Percentiles rank a stretch among this genome's conserved stretches.
Evolutionary conservation across 257 asterid genomes (phyloP).

Genomic region (Scutellaria minor): DNA sequence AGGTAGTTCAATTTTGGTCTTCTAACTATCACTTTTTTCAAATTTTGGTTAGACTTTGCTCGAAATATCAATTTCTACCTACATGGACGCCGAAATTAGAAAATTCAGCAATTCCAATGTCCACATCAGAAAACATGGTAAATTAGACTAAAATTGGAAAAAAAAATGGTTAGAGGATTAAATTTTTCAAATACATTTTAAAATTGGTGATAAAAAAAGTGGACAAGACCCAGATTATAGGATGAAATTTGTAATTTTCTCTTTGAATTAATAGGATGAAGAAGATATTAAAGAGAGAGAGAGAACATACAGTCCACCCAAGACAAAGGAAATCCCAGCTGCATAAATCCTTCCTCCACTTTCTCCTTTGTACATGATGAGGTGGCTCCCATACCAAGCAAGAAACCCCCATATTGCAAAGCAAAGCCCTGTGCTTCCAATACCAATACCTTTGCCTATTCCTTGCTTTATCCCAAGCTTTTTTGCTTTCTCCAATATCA

Average conservation of each 20-base stretch:
- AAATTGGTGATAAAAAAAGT: background rate
- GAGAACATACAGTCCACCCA: constrained; percentile 83
- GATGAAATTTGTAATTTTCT: too few relatives aligned
- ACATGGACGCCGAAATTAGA: too few relatives aligned
- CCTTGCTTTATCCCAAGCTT: constrained; percentile 85
- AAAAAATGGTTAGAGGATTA: too few relatives aligned
- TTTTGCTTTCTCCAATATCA: constrained; percentile 57
- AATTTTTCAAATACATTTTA: too few relatives aligned
- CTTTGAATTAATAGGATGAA: background rate
- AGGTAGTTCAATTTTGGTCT: too few relatives aligned
- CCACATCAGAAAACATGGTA: too few relatives aligned
- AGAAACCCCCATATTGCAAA: constrained; percentile 93
- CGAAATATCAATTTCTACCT: too few relatives aligned
- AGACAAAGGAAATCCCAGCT: constrained; percentile 70
- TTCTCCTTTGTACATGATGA: constrained; percentile 79
- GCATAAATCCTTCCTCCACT: constrained; percentile 85
- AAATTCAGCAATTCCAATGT: too few relatives aligned
- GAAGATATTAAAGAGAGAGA: background rate
- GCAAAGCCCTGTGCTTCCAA: constrained; percentile 76
- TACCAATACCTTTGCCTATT: constrained; percentile 76
- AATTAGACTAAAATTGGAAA: too few relatives aligned
- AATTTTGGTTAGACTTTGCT: too few relatives aligned
- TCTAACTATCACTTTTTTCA: too few relatives aligned
- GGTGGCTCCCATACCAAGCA: constrained; percentile 89
- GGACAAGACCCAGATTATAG: too few relatives aligned